Percentiles rank a stretch among this genome's conserved stretches.
Evolutionary conservation across 1,284 basidiomycete genomes (phyloP).

Genomic region (Microbotryum silenes-acaulis): DNA sequence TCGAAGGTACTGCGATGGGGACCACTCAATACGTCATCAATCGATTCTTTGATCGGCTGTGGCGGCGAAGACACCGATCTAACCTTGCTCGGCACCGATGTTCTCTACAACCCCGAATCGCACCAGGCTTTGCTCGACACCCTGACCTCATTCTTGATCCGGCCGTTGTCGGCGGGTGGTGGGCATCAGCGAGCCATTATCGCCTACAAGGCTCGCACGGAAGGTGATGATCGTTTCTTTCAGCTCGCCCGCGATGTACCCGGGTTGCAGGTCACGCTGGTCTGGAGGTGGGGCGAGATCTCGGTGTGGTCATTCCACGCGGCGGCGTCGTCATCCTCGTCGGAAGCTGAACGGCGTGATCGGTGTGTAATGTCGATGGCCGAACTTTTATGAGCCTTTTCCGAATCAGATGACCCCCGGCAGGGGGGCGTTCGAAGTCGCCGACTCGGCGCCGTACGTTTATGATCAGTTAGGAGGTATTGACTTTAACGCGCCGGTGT

Average conservation of each 20-base stretch:
- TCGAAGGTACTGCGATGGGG: conserved; percentile 21
- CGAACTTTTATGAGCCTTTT: too few species aligned
- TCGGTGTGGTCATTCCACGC: conserved; percentile 24
- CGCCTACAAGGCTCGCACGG: conserved; percentile 31
- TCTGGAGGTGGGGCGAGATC: conserved; percentile 28
- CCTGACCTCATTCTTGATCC: conserved; percentile 19
- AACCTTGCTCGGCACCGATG: conserved; percentile 30
- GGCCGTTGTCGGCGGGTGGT: not conserved
- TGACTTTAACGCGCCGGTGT: too few species aligned
- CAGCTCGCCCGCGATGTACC: conserved; percentile 5
- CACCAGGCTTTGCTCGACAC: conserved; percentile 30
- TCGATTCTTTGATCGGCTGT: not conserved
- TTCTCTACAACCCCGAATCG: conserved; percentile 33
- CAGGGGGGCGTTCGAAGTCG: too few species aligned
- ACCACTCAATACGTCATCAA: not conserved
- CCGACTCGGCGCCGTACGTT: too few species aligned
- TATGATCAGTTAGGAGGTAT: too few species aligned
- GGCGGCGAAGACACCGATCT: not conserved
- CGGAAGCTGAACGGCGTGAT: too few species aligned
- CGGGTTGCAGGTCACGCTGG: conserved; percentile 17
- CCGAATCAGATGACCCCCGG: too few species aligned
- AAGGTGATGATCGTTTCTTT: conserved; percentile 33
- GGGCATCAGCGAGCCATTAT: conserved; percentile 15
- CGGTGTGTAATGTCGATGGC: too few species aligned
- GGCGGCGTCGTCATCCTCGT: too few species aligned